Evolutionary conservation across 1,139 yeast genomes (phyloP).

Genomic region (Candida sojae): DNA sequence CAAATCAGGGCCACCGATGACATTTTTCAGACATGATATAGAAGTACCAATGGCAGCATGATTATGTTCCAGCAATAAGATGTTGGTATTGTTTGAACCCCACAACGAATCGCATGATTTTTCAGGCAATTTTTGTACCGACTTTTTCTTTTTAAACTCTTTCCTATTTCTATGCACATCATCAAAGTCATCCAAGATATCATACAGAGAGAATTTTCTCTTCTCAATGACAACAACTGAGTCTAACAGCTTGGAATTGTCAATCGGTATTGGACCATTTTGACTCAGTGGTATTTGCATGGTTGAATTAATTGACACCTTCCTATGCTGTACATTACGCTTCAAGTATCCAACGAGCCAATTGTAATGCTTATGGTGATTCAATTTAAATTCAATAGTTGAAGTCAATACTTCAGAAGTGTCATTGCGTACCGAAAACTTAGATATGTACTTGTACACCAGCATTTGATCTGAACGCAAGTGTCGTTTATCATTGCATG

Average conservation of each 20-base stretch:
- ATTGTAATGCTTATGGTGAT: constrained; percentile 7
- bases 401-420: constrained; percentile 8
- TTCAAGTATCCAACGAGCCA: constrained; percentile 14
- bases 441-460: constrained; percentile 8
- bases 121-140: neutral
- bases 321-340: neutral
- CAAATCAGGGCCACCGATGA: neutral
- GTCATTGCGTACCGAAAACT: constrained; percentile 12
- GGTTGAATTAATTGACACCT: constrained; percentile 6
- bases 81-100: too few species aligned
- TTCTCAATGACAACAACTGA: neutral
- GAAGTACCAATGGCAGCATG: neutral
- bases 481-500: constrained; percentile 9
- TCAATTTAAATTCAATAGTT: constrained; percentile 9
- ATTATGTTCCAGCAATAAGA: too few species aligned
- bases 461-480: constrained; percentile 9
- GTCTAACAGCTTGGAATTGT: neutral
- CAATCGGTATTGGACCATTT: neutral
- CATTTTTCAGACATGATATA: neutral
- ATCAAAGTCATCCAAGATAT: neutral
- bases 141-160: too few species aligned
- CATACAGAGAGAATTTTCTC: neutral
- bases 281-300: constrained; percentile 6
- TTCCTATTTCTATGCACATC: neutral
- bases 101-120: too few species aligned